Percentiles rank a stretch among this genome's conserved stretches.
These are phyloP conservation scores for Blastomyces parvus DNA, from an alignment of 2,329 filamentous ascomycete species.

Conservation along the genomic window DNA sequence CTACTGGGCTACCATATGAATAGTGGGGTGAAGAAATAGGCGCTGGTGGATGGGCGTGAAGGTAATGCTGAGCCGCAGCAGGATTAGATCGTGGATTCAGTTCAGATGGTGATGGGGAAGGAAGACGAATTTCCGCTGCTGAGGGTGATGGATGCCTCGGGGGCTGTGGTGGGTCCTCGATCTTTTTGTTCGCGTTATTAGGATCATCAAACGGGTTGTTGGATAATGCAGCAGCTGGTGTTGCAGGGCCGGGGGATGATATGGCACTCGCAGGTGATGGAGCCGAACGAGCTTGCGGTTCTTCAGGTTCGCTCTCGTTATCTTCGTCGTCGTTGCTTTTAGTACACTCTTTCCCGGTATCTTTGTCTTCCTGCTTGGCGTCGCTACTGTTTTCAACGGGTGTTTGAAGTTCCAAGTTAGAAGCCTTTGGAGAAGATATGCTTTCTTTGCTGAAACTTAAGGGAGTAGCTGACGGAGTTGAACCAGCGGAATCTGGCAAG, in stretches of 20 bases:
- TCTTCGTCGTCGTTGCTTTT: conserved; percentile 2
- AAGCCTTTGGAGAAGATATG: conserved; percentile 1
- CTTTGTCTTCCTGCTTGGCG: background rate
- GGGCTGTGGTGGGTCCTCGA: conserved; percentile 11
- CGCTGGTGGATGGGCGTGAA: conserved; percentile 16
- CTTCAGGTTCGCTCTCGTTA: conserved; percentile 6
- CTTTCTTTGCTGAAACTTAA: conserved; percentile 10
- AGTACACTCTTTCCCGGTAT: background rate
- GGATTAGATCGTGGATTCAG: conserved; percentile 13
- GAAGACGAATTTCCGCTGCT: conserved; percentile 4
- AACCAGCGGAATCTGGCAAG: conserved; percentile 13
- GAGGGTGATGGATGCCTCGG: conserved; percentile 9
- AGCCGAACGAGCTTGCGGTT: conserved; percentile 1
- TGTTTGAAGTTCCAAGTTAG: background rate
- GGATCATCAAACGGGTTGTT: conserved; percentile 11
- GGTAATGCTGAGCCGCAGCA: conserved; percentile 16
- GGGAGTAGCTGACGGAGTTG: conserved; percentile 12
- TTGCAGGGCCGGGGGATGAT: conserved; percentile 1
- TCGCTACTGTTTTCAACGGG: background rate
- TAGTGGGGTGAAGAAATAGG: conserved; percentile 17
- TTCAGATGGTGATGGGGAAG: conserved; percentile 13
- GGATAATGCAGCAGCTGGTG: conserved; percentile 6
- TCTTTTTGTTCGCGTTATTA: conserved; percentile 9
- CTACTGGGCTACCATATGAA: conserved; percentile 25
- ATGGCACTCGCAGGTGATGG: conserved; percentile 5